These are phyloP conservation scores for Lentinula lateritia DNA, from an alignment of 768 basidiomycete species.

Conservation along the genomic window DNA sequence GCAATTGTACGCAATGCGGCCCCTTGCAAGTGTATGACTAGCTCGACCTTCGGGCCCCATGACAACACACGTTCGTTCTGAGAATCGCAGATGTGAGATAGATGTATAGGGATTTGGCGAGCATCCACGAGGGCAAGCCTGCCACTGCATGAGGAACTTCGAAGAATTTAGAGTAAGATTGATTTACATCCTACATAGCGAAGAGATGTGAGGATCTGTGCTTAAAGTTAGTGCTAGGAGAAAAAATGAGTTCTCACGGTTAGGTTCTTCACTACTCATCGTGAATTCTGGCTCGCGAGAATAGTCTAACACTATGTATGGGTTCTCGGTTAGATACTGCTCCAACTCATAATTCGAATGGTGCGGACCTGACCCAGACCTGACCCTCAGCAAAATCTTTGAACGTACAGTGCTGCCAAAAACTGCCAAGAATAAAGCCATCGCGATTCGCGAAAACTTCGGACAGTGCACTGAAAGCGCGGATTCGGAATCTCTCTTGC, in stretches of 20 bases:
- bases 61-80: not conserved
- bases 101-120: not conserved
- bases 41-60: not conserved
- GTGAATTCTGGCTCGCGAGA: not conserved
- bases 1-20: not conserved
- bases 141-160: not conserved
- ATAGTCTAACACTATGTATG: no score
- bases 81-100: not conserved
- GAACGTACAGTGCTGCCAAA: no score
- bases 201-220: not conserved
- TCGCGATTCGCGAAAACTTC: not conserved
- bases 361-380: not conserved
- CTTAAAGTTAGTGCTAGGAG: not conserved
- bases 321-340: no score
- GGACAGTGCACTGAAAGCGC: not conserved
- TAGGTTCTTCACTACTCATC: not conserved
- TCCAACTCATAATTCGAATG: not conserved
- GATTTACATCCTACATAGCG: no score
- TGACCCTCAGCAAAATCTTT: no score
- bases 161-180: not conserved
- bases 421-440: not conserved
- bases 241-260: not conserved
- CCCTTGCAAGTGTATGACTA: no score
- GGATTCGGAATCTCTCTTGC: no score
- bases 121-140: not conserved